Evolutionary conservation across 1,284 basidiomycete genomes (phyloP), one percentile per base, ranked within the genome.

Genomic region (Puccinia sorghi): DNA sequence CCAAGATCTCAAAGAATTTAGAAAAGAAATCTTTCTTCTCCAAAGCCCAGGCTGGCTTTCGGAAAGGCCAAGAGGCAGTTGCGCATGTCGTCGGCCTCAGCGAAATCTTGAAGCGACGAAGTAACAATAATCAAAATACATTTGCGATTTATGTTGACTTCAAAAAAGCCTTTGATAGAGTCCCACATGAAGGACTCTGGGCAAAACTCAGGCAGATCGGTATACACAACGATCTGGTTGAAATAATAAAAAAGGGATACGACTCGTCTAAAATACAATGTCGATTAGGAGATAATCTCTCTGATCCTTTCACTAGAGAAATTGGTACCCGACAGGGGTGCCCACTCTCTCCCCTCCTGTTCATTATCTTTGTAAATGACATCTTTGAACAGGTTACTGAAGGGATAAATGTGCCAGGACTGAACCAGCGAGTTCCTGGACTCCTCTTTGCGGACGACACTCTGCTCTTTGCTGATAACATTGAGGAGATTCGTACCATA

Each of bases 301-400:
- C 71, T 4, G 20, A 43, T 37, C 41, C 57, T 7, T 63, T 63
- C 20, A 57, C 39, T 6, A n/a, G 41, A 9, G 43, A 46, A 46
- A 46, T 46, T 7, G 43, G 43, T 13, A 46, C 43, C 43, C 43
- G 43, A 6, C 57, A 64, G 15, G 72, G 72, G 2, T 74, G 59
- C n/a, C 72, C 72, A 0, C 46, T 74, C 5, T 74, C 72, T 1
- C 72, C 59, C 6, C 59, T 74, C 1, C 59, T 74, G 1, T 74
- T 74, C 37, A 74, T 63, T n/a, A 74, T 74, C n/a, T 74, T 32
- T 74, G 57, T 74, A 11, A 74, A 74, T 64, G 59, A 74, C 27
- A 50, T 74, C 2, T 13, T 46, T 46, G 15, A 48, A 37, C 2
- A 41, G 1, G 32, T 25, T 3, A 64, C 59, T 5, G 52, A 43